A percentile compares a stretch with the other conserved stretches of the same genome.
Evolutionary conservation across 345 rosid genomes (phyloP).

Genomic region (Eucalyptus marginata): DNA sequence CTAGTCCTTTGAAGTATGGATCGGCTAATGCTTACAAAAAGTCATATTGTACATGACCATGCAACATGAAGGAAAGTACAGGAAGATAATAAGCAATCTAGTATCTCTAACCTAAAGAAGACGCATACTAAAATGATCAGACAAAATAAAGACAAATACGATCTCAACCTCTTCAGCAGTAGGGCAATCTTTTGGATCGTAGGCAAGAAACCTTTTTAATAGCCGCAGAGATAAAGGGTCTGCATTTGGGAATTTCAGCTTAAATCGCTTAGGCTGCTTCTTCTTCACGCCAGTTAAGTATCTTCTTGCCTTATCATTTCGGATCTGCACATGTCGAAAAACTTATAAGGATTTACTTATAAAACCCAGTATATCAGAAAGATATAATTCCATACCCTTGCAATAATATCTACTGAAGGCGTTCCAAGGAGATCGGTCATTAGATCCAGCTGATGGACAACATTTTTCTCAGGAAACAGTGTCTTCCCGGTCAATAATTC

Average conservation of each 20-base stretch:
- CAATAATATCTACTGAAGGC: conserved; percentile 64
- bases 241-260: conserved; percentile 68
- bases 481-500: conserved; percentile 78
- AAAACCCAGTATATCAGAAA: not conserved
- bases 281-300: conserved; percentile 85
- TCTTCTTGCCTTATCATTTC: conserved; percentile 87
- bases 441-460: conserved; percentile 83
- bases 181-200: conserved; percentile 81
- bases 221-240: conserved; percentile 66
- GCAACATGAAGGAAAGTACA: not conserved
- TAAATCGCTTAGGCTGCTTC: conserved; percentile 50
- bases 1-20: conserved; percentile 77
- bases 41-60: not conserved
- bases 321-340: conserved; percentile 25
- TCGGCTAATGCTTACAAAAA: conserved; percentile 58
- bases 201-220: conserved; percentile 72
- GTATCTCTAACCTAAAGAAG: not conserved
- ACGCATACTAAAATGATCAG: not conserved
- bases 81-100: no score
- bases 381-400: conserved; percentile 27
- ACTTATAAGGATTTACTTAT: not conserved
- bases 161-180: conserved; percentile 66
- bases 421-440: conserved; percentile 94
- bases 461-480: conserved; percentile 87
- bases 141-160: not conserved